Evolutionary conservation across 768 basidiomycete genomes (phyloP), one percentile per base, ranked within the genome.

Genomic region (Lactifluus piperatus): DNA sequence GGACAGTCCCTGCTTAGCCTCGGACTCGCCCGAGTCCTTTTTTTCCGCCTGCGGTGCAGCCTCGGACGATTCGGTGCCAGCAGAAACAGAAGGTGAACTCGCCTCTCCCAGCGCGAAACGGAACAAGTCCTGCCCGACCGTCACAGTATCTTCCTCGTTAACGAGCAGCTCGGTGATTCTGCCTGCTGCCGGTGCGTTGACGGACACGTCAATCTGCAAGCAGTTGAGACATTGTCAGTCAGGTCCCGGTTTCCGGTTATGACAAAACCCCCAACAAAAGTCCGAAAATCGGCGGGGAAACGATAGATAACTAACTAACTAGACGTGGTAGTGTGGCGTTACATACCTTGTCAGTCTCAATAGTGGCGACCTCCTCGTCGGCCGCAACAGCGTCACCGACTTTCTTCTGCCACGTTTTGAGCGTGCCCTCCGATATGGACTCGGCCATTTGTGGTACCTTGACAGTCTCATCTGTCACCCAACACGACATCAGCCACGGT

Each of bases 401-500:
- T 73, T 94, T 82, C 76, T 97, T 97, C 65, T 81, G 78, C 92
- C 93, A 99, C 27, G 88, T 79, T 75, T 94, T 97, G 52, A 99
- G 78, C 5, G 95, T 98, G 36, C 95, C 95, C 72, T 99, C 95
- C 37, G 91, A 91, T 73, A 98, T 97, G 62, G 94, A 97, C 71
- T 97, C 94, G 27, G 95, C 91, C 92, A 97, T 95, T 72, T 93
- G 89, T 18, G 94, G 94, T 39, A 97, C 94, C 76, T 95, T 92
- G 64, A 97, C 81, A 56, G 86, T 91, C 75, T 94, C 88, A 57
- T 84, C 87, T 88, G 62, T n/a, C 64, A 16, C 46, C 18, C 18
- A 45, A 44, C 51, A 55, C 22, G 18, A 34, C 20, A 34, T 62
- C 52, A 57, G 56, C 24, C 27, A 52, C 26, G 29, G 54, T 55